Evolutionary conservation across 2,329 filamentous ascomycete genomes (phyloP), one percentile per base, ranked within the genome.

Genomic region (Colletotrichum acutatum): DNA sequence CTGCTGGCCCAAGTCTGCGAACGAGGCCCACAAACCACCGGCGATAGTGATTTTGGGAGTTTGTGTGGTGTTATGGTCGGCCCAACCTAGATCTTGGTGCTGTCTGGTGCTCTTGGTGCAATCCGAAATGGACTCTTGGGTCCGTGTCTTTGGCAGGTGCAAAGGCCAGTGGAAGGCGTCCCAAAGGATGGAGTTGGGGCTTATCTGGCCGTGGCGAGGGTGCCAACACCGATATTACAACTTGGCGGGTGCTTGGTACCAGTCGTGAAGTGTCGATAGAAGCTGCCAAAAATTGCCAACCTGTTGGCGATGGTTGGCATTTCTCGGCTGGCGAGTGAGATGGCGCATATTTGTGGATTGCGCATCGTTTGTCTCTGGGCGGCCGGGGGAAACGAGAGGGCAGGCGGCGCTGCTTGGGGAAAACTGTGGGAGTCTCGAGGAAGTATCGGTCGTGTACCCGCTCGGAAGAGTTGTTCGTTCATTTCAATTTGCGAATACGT

Each of bases 231-330:
- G 60, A 73, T 71, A 71, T 42, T 60, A 6, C 66, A 73, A 73
- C 71, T 73, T 73, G 71, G 71, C 71, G 56, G 53, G 32, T 16
- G 32, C 71, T 73, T 73, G 71, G 71, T 73, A 71, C 71, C 71
- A 73, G 56, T 73, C 19, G 42, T 37, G 56, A 71, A 59, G 12
- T 14, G 56, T 70, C 28, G 71, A 73, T 73, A 61, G 32, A 71
- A 71, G 61, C 59, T 57, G 60, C 56, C 66, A 66, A 66, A 73
- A 61, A 57, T 66, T 8, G 71, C 60, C 53, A 66, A 73, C 7
- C 12, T 46, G 56, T 71, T 70, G 60, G 71, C 66, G 52, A 71
- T 30, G 60, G 66, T 73, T 73, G 71, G 71, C 71, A 57, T 73
- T 72, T 62, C 71, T 73, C 37, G 66, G 61, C 71, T 49, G 28